phyloP scores from a whole-genome alignment of 108 stramenopile genomes.

The Pseudonitzschia delicatissima region DNA sequence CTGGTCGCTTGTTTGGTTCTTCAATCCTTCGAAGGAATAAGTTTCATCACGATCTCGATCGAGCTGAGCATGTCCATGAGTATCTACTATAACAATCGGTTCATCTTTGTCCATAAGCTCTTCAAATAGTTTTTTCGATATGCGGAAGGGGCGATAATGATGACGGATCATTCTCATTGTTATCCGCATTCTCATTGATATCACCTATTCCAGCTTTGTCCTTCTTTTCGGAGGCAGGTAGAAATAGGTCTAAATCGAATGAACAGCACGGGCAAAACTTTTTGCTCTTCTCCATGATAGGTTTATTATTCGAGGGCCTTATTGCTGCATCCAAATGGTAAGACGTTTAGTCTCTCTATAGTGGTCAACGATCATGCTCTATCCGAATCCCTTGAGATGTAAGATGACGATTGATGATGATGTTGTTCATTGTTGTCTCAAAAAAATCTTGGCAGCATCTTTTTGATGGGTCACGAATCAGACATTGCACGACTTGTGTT shows the following conservation, averaged over 20 bases:
- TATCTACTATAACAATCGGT: constrained; percentile 55
- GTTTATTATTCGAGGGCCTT: background rate
- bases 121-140: constrained; percentile 12
- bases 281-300: background rate
- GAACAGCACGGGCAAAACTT: constrained; percentile 42
- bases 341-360: too few species aligned
- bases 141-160: background rate
- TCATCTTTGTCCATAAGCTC: background rate
- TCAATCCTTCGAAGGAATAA: background rate
- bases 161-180: background rate
- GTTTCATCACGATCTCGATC: constrained; percentile 51
- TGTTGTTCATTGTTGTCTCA: background rate
- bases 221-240: constrained; percentile 27
- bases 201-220: background rate
- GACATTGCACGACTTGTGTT: too few species aligned
- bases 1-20: background rate
- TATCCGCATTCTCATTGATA: background rate
- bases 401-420: background rate
- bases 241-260: constrained; percentile 44
- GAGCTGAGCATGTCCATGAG: constrained; percentile 79
- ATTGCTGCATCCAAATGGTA: background rate
- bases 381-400: too few species aligned
- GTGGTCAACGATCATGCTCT: too few species aligned
- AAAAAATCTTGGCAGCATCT: too few species aligned
- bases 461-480: too few species aligned